Conservation (phyloP, 352 stramenopile species). For the Phytophthora cryptogea region DNA sequence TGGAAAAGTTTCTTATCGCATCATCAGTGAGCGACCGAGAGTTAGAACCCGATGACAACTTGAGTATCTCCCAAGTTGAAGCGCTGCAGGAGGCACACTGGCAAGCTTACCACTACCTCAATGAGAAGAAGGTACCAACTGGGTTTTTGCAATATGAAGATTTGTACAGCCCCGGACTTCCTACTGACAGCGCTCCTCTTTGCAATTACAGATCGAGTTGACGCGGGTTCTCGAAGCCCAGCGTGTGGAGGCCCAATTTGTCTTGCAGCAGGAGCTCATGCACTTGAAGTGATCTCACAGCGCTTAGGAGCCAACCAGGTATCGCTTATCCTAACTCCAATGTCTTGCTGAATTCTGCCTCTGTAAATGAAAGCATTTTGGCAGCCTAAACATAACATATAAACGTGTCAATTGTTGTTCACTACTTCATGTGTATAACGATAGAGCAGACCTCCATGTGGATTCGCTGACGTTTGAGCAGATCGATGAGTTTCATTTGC, state of each 20-base stretch:
- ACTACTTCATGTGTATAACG: neutral
- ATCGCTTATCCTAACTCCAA: slow-evolving; percentile 54
- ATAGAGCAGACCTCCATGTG: slow-evolving; percentile 72
- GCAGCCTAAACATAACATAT: slow-evolving; percentile 46
- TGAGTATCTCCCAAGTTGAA: slow-evolving; percentile 88
- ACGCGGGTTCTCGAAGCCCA: slow-evolving; percentile 76
- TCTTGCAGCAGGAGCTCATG: slow-evolving; percentile 69
- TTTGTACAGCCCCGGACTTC: neutral
- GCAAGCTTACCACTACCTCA: slow-evolving; percentile 81
- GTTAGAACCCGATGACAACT: slow-evolving; percentile 46
- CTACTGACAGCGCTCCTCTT: slow-evolving; percentile 1
- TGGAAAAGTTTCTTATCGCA: slow-evolving; percentile 78
- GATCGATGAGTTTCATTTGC: slow-evolving; percentile 88
- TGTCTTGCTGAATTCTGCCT: slow-evolving; percentile 84
- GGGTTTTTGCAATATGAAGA: neutral
- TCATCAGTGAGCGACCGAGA: slow-evolving; percentile 51
- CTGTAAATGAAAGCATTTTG: slow-evolving; percentile 88
- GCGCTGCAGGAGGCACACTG: slow-evolving; percentile 82
- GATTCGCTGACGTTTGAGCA: slow-evolving; percentile 84
- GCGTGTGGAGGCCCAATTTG: slow-evolving; percentile 67
- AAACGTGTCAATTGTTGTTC: slow-evolving; percentile 17
- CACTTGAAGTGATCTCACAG: slow-evolving; percentile 38
- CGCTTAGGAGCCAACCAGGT: neutral
- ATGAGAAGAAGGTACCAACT: slow-evolving; percentile 74
- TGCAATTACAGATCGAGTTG: slow-evolving; percentile 61